Evolutionary conservation across 78 protist species (phyloP).

Genomic region (Diacronema lutheri): DNA sequence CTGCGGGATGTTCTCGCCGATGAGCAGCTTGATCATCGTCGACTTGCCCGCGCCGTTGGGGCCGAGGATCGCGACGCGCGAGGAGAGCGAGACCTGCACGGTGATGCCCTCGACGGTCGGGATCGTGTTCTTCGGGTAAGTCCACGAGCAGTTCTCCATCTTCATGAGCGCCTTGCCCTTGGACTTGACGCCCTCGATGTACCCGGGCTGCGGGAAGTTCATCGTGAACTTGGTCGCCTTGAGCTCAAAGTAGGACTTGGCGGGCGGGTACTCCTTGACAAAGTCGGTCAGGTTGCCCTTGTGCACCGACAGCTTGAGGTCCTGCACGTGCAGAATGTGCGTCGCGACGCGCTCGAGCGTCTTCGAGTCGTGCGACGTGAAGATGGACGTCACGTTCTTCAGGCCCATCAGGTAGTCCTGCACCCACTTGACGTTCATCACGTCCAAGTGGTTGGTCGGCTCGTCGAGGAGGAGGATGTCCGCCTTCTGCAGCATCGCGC

Average conservation of each 20-base stretch:
- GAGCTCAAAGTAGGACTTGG: slow-evolving; percentile 60
- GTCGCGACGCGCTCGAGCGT: slow-evolving; percentile 69
- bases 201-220: slow-evolving; percentile 68
- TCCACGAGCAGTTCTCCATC: slow-evolving; percentile 60
- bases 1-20: slow-evolving; percentile 50
- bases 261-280: slow-evolving; percentile 47
- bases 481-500: slow-evolving; percentile 49
- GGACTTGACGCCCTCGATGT: slow-evolving; percentile 63
- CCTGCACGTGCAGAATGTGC: slow-evolving; percentile 49
- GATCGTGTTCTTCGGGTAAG: slow-evolving; percentile 58
- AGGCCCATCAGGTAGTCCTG: background rate
- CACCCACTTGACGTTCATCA: slow-evolving; percentile 29
- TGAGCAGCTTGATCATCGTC: slow-evolving; percentile 63
- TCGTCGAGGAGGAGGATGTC: slow-evolving; percentile 83
- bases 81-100: slow-evolving; percentile 56
- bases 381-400: slow-evolving; percentile 45
- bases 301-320: slow-evolving; percentile 48
- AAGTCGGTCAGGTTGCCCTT: slow-evolving; percentile 61
- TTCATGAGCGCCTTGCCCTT: slow-evolving; percentile 68
- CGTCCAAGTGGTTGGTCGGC: slow-evolving; percentile 93
- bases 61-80: slow-evolving; percentile 58
- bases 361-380: slow-evolving; percentile 73
- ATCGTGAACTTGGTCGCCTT: slow-evolving; percentile 48
- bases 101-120: slow-evolving; percentile 50
- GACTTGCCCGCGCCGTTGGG: slow-evolving; percentile 63